phyloP scores from a whole-genome alignment of 2,329 filamentous ascomycete genomes.

The Fusarium irregulare region DNA sequence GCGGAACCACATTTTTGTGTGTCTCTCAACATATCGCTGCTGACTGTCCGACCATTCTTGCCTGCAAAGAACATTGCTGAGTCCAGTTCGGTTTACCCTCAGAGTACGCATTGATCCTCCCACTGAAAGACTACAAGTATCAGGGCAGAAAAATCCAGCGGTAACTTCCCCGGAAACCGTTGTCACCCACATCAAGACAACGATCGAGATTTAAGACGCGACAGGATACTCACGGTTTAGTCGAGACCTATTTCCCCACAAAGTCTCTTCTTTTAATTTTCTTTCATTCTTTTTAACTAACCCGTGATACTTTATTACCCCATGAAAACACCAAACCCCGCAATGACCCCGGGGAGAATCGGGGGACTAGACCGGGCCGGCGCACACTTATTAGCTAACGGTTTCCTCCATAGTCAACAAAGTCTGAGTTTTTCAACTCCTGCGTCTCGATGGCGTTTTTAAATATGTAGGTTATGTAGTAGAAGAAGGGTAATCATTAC shows the following conservation, averaged over 20 bases:
- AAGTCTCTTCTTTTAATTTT: background rate
- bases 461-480: background rate
- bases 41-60: no score
- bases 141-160: background rate
- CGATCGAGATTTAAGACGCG: background rate
- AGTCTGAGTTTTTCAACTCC: constrained; percentile 5
- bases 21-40: background rate
- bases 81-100: background rate
- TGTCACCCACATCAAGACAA: background rate
- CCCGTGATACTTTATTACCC: constrained; percentile 28
- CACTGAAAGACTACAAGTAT: no score
- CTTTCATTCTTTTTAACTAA: constrained; percentile 5
- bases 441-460: constrained; percentile 11
- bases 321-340: constrained; percentile 35
- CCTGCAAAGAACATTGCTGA: no score
- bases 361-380: constrained; percentile 27
- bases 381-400: constrained; percentile 34
- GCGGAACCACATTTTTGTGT: constrained; percentile 22
- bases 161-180: background rate
- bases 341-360: constrained; percentile 33
- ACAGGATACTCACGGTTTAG: constrained; percentile 4
- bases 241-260: background rate
- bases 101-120: no score
- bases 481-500: constrained; percentile 25
- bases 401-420: constrained; percentile 15